Base-by-base conservation (phyloP, 352 stramenopile genomes). In the Phytophthora pseudosyringae region DNA sequence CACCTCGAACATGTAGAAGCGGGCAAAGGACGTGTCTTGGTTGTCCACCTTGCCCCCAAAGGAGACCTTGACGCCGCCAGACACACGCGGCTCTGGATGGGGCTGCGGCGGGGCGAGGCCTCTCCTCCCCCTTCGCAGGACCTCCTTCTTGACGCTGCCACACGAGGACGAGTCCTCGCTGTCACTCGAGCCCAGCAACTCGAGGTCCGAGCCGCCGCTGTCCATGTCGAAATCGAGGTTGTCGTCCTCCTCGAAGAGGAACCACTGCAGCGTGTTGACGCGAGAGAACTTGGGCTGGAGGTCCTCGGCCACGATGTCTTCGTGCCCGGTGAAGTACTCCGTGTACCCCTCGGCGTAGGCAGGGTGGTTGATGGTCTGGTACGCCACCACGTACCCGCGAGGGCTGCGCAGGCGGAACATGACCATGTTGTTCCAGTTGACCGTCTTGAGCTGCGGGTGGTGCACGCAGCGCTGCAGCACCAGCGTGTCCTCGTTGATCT, bases 391-490 rank as follows among this genome's bases (percentile, higher is more conserved):
- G 29, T 81, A 83, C 10, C 75, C 75, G 0, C 70, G 65, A 18
- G 73, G 69, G 16, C 60, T 80, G 16, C 73, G 75, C 26, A 78
- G 55, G 6, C 71, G 74, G 46, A 83, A 83, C 71, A 83, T 80
- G 72, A 83, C 67, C 75, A 83, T 78, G 43, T 81, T 79, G 41
- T 78, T 78, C 55, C 75, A 84, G 54, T 74, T 78, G 32, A 84
- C 70, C 3, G 61, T 81, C 39, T 80, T 61, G 31, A 84, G 67
- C 54, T 81, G 73, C 45, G 75, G 69, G 41, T 84, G 75, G 57
- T 84, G 73, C 56, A 84, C 75, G 45, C 69, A 78, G 25, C 75
- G 75, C 60, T 81, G 73, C 5, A 79, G 41, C 15, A 84, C 63
- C 9, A 84, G 28, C 13, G 76, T 73, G 49, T 84, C 75, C 8